Base-by-base conservation (phyloP, 495 filamentous ascomycete species). In the Clavariopsis aquatica region DNA sequence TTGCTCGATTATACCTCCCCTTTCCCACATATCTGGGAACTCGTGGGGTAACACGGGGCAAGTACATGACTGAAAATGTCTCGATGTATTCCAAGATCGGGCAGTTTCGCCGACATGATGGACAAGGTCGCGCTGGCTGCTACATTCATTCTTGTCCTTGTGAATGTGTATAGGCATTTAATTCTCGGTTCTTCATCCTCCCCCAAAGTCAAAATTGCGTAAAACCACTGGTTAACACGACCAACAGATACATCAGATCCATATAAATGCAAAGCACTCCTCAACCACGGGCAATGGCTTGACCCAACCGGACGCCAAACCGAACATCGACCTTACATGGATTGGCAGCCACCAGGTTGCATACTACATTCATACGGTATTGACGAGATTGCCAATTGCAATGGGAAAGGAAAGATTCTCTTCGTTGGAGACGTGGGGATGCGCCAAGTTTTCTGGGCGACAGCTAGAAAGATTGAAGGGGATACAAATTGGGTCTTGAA, bases 291-390 rank as follows among this genome's bases (percentile, higher is more conserved):
- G 27, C 51, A 74, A 57, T 87, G 85, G 85, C 75, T 83, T 13
- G 81, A 83, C 57, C 52, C 70, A 41, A 70, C 69, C 5, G 58
- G 63, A 7, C 49, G 26, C 22, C 23, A 34, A 34, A 22, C 26
- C 6, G 22, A 62, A 46, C 45, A 28, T n/a, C 38, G 15, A 34
- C 49, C 60, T 46, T 74, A 72, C 47, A 57, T 74, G 28, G 76
- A 79, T 41, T 87, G 85, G 85, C 83, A 87, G 64, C 78, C 83
- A n/a, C 76, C 77, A 13, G 81, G 81, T 23, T 88, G 85, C 69
- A 78, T 85, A 62, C 73, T 87, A 70, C 83, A 79, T 53, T 71
- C 81, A 45, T 87, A 87, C 74, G 74, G 76, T 27, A 61, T 62
- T 2, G 60, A 70, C 22, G 83, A 83, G 45, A 71, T 85, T 20